Evolutionary conservation across 2,329 filamentous ascomycete species (phyloP).

Genomic region (Coniochaeta sp.): DNA sequence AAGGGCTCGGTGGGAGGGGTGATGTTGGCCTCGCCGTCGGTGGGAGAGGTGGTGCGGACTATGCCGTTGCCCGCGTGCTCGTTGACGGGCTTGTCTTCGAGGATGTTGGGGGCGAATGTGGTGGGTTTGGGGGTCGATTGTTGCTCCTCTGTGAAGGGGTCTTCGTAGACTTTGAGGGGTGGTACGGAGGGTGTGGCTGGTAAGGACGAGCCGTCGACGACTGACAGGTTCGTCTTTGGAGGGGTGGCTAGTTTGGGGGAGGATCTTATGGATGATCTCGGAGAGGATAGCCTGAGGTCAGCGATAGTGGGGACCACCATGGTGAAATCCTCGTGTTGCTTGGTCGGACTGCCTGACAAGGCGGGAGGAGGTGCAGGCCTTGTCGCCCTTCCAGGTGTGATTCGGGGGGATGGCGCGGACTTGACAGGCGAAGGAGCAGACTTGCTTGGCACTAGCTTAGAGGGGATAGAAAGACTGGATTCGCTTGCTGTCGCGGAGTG

Average conservation of each 20-base stretch:
- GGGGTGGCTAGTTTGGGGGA: conserved; percentile 8
- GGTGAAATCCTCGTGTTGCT: conserved; percentile 45
- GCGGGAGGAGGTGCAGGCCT: conserved; percentile 5
- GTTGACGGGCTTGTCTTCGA: conserved; percentile 55
- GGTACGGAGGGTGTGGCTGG: conserved; percentile 25
- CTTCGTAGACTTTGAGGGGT: conserved; percentile 1
- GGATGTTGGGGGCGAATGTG: conserved; percentile 38
- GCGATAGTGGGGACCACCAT: conserved; percentile 42
- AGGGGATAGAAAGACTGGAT: conserved; percentile 40
- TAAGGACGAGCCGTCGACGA: conserved; percentile 3
- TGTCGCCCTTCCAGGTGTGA: conserved; percentile 23
- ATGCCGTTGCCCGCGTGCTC: conserved; percentile 40
- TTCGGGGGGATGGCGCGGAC: conserved; percentile 13
- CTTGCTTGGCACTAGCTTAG: conserved; percentile 25
- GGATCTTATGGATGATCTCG: conserved; percentile 4
- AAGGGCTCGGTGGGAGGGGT: conserved; percentile 4
- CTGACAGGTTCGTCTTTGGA: conserved; percentile 3
- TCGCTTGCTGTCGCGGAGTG: conserved; percentile 45
- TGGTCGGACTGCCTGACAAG: conserved; percentile 33
- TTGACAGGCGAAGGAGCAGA: conserved; percentile 24
- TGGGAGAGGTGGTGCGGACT: conserved; percentile 14
- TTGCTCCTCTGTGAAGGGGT: conserved; percentile 44
- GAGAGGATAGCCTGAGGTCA: conserved; percentile 11
- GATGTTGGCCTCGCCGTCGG: conserved; percentile 5
- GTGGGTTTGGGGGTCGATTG: conserved; percentile 36